Conservation (phyloP, 257 asterid species). For the Fraxinus anomala region DNA sequence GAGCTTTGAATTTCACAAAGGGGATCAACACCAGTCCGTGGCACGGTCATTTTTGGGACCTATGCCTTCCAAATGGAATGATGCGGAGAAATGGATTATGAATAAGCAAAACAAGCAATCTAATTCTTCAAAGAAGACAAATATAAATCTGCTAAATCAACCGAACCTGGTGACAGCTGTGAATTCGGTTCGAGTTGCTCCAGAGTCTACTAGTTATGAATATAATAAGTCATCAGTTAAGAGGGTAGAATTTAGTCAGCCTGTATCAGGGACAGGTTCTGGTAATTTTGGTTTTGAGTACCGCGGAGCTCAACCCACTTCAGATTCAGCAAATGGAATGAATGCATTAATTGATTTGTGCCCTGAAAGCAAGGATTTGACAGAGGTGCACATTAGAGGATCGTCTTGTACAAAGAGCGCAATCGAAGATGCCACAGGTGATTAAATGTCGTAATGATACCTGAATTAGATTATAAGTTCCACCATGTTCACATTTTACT, state of each 20-base stretch:
- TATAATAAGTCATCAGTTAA: conserved; percentile 59
- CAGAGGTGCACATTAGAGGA: conserved; percentile 46
- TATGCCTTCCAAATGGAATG: conserved; percentile 92
- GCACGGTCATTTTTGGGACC: conserved; percentile 70
- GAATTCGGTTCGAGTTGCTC: conserved; percentile 39
- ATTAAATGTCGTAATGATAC: conserved; percentile 3
- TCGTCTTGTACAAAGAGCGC: conserved; percentile 54
- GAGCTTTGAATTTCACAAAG: conserved; percentile 94
- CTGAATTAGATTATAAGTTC: not conserved
- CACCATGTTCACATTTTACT: too few species aligned
- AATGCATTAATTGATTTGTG: conserved; percentile 46
- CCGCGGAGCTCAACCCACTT: conserved; percentile 36
- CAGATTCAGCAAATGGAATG: conserved; percentile 35
- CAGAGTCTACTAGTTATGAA: conserved; percentile 50
- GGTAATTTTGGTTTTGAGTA: conserved; percentile 49
- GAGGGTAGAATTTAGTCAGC: conserved; percentile 74
- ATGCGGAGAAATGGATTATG: conserved; percentile 98
- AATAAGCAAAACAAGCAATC: conserved; percentile 61
- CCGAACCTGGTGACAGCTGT: conserved; percentile 35
- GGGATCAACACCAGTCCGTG: conserved; percentile 65
- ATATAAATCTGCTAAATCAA: conserved; percentile 45
- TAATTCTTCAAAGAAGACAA: conserved; percentile 51
- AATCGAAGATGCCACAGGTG: conserved; percentile 72
- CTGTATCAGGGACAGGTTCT: conserved; percentile 39
- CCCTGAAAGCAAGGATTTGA: conserved; percentile 63